Percentiles rank a stretch among this genome's conserved stretches.
Conservation (phyloP, 2,329 filamentous ascomycete species). For the Cladosporium halotolerans region DNA sequence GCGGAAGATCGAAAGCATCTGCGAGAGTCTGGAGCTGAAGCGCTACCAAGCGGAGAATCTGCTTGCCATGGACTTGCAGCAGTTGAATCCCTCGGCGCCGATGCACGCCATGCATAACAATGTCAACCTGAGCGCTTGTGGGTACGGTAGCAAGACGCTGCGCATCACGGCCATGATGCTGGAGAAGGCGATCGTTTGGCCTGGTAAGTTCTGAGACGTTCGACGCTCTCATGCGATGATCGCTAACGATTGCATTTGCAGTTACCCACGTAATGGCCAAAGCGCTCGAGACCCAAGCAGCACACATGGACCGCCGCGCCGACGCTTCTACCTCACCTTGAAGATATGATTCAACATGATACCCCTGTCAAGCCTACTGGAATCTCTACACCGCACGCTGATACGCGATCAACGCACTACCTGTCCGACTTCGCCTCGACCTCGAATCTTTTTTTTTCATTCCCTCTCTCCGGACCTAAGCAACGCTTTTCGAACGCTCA, state of each 20-base stretch:
- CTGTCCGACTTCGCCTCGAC: too few species aligned
- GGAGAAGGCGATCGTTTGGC: constrained; percentile 86
- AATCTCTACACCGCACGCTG: too few species aligned
- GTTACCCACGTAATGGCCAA: constrained; percentile 65
- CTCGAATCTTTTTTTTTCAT: too few species aligned
- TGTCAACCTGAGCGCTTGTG: constrained; percentile 50
- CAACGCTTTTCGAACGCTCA: neutral
- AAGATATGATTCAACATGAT: neutral
- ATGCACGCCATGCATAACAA: constrained; percentile 36
- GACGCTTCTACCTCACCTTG: constrained; percentile 35
- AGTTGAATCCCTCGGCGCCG: constrained; percentile 41
- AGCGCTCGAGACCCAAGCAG: constrained; percentile 58
- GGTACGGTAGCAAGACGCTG: constrained; percentile 79
- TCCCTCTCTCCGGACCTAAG: neutral
- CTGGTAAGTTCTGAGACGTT: constrained; percentile 55
- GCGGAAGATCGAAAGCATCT: constrained; percentile 72
- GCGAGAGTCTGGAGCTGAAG: constrained; percentile 71
- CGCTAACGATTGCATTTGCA: constrained; percentile 26
- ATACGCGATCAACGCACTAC: too few species aligned
- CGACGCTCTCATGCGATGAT: neutral
- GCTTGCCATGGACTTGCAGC: constrained; percentile 42
- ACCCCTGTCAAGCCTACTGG: neutral
- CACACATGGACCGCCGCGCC: constrained; percentile 56
- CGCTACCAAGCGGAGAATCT: constrained; percentile 52
- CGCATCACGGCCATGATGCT: constrained; percentile 80